Conservation (phyloP, 441 rosid species). For the Breynia disticha region DNA sequence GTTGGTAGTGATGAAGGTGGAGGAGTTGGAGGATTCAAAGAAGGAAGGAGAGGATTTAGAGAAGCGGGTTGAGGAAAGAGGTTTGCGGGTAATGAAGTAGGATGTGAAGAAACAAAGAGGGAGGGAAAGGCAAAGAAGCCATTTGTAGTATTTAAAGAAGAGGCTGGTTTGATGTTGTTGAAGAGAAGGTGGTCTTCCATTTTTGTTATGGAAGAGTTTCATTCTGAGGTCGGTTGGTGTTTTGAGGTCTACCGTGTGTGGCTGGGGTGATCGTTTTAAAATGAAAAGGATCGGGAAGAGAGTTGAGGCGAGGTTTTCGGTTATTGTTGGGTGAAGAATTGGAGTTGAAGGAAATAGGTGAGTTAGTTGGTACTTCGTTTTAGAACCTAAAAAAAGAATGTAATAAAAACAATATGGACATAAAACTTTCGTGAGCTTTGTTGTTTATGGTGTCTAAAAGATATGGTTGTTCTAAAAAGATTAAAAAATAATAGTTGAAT, state of each 20-base stretch:
- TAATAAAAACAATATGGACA: neutral
- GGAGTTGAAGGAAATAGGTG: constrained; percentile 32
- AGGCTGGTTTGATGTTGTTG: constrained; percentile 36
- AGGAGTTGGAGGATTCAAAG: constrained; percentile 42
- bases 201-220: constrained; percentile 35
- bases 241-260: constrained; percentile 31
- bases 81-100: constrained; percentile 48
- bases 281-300: neutral
- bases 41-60: constrained; percentile 57
- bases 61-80: constrained; percentile 31
- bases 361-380: constrained; percentile 35
- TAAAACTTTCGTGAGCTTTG: neutral
- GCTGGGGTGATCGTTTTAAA: constrained; percentile 22
- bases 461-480: neutral
- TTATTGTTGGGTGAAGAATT: constrained; percentile 32
- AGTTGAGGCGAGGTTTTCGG: constrained; percentile 48
- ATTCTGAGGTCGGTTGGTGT: constrained; percentile 38
- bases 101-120: constrained; percentile 69
- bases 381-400: constrained; percentile 13
- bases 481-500: too few species aligned
- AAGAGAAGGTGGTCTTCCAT: constrained; percentile 20
- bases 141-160: constrained; percentile 60
- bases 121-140: constrained; percentile 65
- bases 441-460: neutral
- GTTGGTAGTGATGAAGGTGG: constrained; percentile 22